Percentiles rank a stretch among this genome's conserved stretches.
These are phyloP conservation scores for Leishmania aethiopica DNA, from an alignment of 208 protist genomes.

Conservation along the genomic window DNA sequence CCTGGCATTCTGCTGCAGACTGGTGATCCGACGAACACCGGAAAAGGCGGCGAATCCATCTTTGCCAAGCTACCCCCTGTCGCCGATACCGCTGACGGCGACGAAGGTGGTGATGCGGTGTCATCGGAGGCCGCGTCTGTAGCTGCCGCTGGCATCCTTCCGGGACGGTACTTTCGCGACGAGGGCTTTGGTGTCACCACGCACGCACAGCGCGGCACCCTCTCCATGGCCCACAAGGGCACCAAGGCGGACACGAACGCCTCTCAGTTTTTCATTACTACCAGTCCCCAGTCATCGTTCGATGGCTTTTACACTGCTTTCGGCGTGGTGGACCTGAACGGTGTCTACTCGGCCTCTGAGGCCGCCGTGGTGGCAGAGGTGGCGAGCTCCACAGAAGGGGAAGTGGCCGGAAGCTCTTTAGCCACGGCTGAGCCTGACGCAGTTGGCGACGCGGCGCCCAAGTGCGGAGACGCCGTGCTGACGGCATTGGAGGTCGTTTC, in stretches of 20 bases:
- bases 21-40: constrained; percentile 92
- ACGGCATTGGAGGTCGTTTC: constrained; percentile 48
- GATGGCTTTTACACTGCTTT: constrained; percentile 96
- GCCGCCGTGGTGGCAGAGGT: constrained; percentile 6
- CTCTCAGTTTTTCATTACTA: constrained; percentile 92
- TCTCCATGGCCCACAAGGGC: constrained; percentile 96
- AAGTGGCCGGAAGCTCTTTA: not conserved
- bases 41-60: constrained; percentile 94
- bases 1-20: constrained; percentile 93
- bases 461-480: constrained; percentile 55
- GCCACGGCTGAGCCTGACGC: not conserved
- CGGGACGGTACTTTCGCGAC: constrained; percentile 72
- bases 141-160: constrained; percentile 12
- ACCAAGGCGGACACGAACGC: constrained; percentile 85
- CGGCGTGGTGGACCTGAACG: constrained; percentile 80
- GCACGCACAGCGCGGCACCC: constrained; percentile 81
- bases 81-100: not conserved
- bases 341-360: constrained; percentile 19
- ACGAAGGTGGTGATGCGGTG: not conserved
- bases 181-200: constrained; percentile 93
- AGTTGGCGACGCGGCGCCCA: constrained; percentile 12
- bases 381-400: not conserved
- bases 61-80: constrained; percentile 57
- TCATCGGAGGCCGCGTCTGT: constrained; percentile 1
- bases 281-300: constrained; percentile 54